Conservation (phyloP, 202 grass and related monocot genomes). For the Carex arenaria region DNA sequence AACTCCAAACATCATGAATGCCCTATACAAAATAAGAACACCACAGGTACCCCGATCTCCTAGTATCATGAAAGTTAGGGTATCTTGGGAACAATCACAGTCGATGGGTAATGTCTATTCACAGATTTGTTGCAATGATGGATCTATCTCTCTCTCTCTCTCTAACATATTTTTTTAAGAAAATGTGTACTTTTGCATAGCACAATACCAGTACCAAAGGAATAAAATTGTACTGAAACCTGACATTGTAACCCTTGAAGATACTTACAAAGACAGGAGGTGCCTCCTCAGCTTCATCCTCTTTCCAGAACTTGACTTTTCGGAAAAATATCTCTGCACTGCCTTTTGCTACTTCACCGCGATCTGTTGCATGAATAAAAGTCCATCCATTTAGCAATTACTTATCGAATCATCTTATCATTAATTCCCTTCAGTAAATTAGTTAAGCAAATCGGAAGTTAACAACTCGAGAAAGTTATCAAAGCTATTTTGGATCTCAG, state of each 20-base stretch:
- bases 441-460: neutral
- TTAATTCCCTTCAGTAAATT: neutral
- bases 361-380: conserved; percentile 49
- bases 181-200: neutral
- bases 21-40: neutral
- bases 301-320: conserved; percentile 99
- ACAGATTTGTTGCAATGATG: neutral
- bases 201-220: neutral
- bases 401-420: neutral
- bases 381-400: neutral
- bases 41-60: neutral
- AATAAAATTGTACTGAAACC: neutral
- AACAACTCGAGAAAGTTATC: too few species aligned
- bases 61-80: neutral
- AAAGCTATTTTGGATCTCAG: neutral
- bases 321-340: conserved; percentile 99
- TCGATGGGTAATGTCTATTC: neutral
- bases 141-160: neutral
- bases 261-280: conserved; percentile 90
- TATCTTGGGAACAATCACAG: neutral
- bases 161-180: neutral
- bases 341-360: conserved; percentile 90
- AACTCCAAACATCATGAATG: neutral
- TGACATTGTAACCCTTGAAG: neutral
- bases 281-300: conserved; percentile 93